These are phyloP conservation scores for Fistulifera solaris DNA, from an alignment of 108 stramenopile genomes.

Conservation along the genomic window DNA sequence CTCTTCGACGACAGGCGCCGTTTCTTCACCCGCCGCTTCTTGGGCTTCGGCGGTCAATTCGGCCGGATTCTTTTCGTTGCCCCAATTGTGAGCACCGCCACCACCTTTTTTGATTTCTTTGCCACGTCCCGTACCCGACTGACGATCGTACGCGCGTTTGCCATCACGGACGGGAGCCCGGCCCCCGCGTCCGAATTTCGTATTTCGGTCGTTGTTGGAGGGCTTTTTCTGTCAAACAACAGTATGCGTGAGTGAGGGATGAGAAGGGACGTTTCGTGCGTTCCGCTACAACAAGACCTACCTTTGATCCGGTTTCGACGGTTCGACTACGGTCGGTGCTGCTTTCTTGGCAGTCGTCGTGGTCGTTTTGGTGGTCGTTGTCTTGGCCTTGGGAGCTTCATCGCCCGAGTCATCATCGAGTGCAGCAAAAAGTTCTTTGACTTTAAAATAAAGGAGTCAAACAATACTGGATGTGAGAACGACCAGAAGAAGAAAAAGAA, in stretches of 20 bases:
- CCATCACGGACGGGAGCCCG: constrained; percentile 67
- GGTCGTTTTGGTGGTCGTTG: constrained; percentile 27
- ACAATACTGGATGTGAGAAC: no score
- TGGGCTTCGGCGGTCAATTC: constrained; percentile 28
- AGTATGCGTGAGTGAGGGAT: constrained; percentile 1
- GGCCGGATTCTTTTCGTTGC: constrained; percentile 73
- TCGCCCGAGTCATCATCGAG: constrained; percentile 75
- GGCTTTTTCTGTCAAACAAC: constrained; percentile 4
- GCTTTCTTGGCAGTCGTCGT: constrained; percentile 31
- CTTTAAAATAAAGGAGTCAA: constrained; percentile 6
- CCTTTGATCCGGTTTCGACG: constrained; percentile 40
- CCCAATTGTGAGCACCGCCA: constrained; percentile 90
- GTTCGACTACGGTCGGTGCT: constrained; percentile 25
- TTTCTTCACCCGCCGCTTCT: constrained; percentile 14
- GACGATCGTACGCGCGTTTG: constrained; percentile 80
- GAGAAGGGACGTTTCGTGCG: background rate
- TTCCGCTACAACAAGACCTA: background rate
- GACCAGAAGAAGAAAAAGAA: no score
- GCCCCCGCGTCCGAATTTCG: constrained; percentile 71
- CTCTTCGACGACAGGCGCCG: constrained; percentile 2
- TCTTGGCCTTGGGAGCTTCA: constrained; percentile 40
- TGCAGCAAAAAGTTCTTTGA: constrained; percentile 76
- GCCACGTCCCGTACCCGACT: constrained; percentile 87
- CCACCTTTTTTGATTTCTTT: constrained; percentile 85
- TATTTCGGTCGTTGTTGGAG: constrained; percentile 50